Evolutionary conservation across 148 eudicot species (phyloP).

Genomic region (Limonium bicolor): DNA sequence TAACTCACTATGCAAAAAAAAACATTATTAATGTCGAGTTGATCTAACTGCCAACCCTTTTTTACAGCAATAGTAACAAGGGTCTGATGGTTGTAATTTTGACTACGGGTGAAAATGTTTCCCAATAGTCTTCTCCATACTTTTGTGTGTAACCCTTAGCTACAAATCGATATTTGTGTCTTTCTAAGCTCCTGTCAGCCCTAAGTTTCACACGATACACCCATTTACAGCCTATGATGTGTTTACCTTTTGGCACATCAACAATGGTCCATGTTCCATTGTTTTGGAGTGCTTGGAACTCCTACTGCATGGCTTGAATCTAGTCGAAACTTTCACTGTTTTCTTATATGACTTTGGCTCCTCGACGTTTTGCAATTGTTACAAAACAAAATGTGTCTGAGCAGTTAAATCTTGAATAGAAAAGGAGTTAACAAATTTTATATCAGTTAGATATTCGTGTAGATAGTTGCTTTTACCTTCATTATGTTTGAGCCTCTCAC

Average conservation of each 20-base stretch:
- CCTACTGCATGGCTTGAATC: neutral
- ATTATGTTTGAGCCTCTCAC: too few species aligned
- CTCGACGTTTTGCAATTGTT: too few species aligned
- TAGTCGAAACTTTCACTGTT: neutral
- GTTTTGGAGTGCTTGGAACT: neutral
- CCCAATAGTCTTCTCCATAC: neutral
- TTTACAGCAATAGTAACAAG: neutral
- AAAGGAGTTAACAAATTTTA: too few species aligned
- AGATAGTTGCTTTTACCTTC: too few species aligned
- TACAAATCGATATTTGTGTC: slow-evolving; percentile 1
- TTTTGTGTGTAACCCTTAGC: slow-evolving; percentile 5
- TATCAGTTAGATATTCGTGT: too few species aligned
- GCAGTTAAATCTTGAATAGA: too few species aligned
- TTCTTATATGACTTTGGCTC: too few species aligned
- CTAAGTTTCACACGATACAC: neutral
- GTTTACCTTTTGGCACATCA: neutral
- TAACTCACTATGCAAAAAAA: neutral
- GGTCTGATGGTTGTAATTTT: neutral
- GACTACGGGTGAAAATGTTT: neutral
- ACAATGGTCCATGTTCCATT: neutral
- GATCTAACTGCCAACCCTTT: neutral
- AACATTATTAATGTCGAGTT: neutral
- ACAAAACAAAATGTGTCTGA: too few species aligned
- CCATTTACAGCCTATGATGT: slow-evolving; percentile 1
- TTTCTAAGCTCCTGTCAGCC: neutral